A percentile compares a stretch with the other conserved stretches of the same genome.
Conservation (phyloP, 129 eudicot genomes). For the Centella asiatica region DNA sequence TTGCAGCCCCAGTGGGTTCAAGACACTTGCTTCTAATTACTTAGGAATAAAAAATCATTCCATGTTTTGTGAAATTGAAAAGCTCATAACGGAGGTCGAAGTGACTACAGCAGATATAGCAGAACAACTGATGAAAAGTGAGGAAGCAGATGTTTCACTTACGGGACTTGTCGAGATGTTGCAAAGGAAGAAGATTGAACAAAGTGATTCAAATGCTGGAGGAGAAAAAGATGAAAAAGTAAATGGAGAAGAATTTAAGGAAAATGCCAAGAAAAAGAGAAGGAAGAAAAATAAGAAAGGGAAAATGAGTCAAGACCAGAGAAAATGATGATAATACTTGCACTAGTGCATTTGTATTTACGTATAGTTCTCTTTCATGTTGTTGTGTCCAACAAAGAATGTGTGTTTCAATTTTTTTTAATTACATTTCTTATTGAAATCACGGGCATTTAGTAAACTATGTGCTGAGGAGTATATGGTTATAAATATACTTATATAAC, state of each 20-base stretch:
- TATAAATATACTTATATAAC: no score
- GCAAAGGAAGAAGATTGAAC: slow-evolving; percentile 13
- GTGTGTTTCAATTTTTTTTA: no score
- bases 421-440: no score
- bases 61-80: slow-evolving; percentile 29
- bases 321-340: no score
- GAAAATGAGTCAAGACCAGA: neutral
- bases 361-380: no score
- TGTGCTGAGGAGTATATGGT: no score
- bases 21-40: slow-evolving; percentile 36
- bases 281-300: slow-evolving; percentile 1
- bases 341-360: no score
- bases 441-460: no score
- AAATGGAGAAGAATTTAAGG: neutral
- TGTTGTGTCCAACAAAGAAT: no score
- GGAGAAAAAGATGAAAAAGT: slow-evolving; percentile 1
- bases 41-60: slow-evolving; percentile 25
- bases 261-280: slow-evolving; percentile 4
- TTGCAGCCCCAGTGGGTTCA: slow-evolving; percentile 37
- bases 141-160: slow-evolving; percentile 30
- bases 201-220: slow-evolving; percentile 8
- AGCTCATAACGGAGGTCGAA: slow-evolving; percentile 14
- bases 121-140: slow-evolving; percentile 39
- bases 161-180: slow-evolving; percentile 26
- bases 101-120: slow-evolving; percentile 49